Conservation (phyloP, 768 basidiomycete species). For the Rhodosporidiobolus sp. region DNA sequence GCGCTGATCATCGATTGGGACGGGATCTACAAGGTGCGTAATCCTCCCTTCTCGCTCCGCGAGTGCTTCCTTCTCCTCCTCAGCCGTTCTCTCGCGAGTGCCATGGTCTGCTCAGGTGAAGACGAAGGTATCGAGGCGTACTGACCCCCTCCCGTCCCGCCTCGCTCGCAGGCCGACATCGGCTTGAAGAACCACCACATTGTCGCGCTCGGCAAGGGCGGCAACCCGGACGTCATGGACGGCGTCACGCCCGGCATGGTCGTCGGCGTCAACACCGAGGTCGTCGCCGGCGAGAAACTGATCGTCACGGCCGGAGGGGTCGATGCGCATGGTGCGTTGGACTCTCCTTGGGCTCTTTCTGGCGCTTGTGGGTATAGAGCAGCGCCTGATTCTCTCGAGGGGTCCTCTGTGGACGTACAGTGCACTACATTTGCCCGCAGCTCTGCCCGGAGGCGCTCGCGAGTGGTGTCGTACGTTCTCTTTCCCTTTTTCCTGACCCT, state of each 20-base stretch:
- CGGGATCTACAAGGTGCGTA: slow-evolving; percentile 81
- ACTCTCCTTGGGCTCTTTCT: neutral
- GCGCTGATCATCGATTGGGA: slow-evolving; percentile 91
- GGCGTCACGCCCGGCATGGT: slow-evolving; percentile 67
- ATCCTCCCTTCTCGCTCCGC: neutral
- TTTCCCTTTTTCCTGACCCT: neutral
- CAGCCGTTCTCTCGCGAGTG: neutral
- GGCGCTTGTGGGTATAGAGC: too few species aligned
- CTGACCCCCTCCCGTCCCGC: too few species aligned
- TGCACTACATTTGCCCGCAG: slow-evolving; percentile 91
- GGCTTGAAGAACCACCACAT: slow-evolving; percentile 72
- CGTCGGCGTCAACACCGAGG: slow-evolving; percentile 88
- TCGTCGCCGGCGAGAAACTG: slow-evolving; percentile 90
- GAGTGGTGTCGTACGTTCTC: slow-evolving; percentile 27
- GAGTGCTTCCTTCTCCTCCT: neutral
- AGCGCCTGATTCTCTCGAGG: too few species aligned
- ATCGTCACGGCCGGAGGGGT: slow-evolving; percentile 91
- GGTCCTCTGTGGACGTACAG: neutral
- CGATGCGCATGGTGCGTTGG: slow-evolving; percentile 72
- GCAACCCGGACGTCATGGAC: slow-evolving; percentile 91
- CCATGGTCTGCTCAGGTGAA: too few species aligned
- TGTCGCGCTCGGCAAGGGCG: slow-evolving; percentile 89
- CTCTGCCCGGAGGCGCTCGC: slow-evolving; percentile 65
- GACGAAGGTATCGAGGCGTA: too few species aligned
- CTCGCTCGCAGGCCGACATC: slow-evolving; percentile 74